Evolutionary conservation across 371 early-diverging fungal genomes (phyloP), one percentile per base, ranked within the genome.

Genomic region (Mucor velutinosus): DNA sequence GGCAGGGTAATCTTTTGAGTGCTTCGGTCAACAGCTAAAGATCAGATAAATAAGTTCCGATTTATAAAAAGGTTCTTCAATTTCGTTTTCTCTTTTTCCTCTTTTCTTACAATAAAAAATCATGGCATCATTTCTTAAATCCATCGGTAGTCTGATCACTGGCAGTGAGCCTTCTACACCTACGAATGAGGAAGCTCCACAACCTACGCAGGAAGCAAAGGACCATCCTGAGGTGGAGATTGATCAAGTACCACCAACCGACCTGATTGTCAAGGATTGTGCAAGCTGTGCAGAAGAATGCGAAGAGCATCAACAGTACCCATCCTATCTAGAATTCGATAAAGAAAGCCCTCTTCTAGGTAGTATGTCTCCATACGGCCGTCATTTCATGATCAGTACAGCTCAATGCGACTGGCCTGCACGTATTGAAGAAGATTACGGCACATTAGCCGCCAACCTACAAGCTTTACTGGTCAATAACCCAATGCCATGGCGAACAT

Each of bases 341-440:
- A 64, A 58, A 1, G 78, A 76, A 0, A 33, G 76, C 0, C 82
- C 86, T 0, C 70, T 93, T 21, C 62, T 87, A 30, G 83, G 87
- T n/a, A 81, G 91, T 19, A 86, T 89, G 74, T 89, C 88, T 53
- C 90, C 93, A 10, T 92, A 93, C 73, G 78, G 80, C 17, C 87
- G 89, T 11, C 93, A 92, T 71, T 76, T 92, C 58, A 74, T 92
- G 75, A 86, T 91, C 64, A 76, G 85, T 58, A 90, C 87, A 0
- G 92, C 92, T 6, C 72, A 78, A 45, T 79, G 83, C 0, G 85
- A 85, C 39, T 92, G 94, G 92, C 70, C 80, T 0, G 78, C 81
- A 27, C 70, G 79, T 19, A 83, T 93, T 30, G 90, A 90, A 35
- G 86, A 87, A 5, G 85, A 83, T 30, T 73, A 76, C 39, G 84